These are phyloP conservation scores for Cairneyella variabilis DNA, from an alignment of 495 filamentous ascomycete genomes.

Conservation along the genomic window DNA sequence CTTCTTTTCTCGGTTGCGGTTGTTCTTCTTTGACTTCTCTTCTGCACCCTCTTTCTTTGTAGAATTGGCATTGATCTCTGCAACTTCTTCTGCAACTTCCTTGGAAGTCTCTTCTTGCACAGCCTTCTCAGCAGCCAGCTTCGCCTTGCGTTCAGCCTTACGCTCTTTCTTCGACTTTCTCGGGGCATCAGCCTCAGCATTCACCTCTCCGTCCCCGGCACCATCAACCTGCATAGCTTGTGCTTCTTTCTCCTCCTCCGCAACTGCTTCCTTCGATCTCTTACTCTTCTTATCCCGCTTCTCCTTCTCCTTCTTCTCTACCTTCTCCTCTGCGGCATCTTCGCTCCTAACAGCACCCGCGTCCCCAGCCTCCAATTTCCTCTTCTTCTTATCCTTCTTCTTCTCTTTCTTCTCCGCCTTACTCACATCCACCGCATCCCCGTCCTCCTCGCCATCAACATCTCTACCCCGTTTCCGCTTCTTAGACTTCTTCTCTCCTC, in stretches of 20 bases:
- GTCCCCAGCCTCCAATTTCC: constrained; percentile 36
- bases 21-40: constrained; percentile 24
- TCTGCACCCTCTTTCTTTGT: not conserved
- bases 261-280: constrained; percentile 27
- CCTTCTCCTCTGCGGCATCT: constrained; percentile 23
- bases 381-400: constrained; percentile 26
- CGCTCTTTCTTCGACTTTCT: constrained; percentile 31
- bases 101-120: not conserved
- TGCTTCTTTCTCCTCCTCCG: constrained; percentile 26
- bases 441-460: constrained; percentile 34
- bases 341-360: constrained; percentile 29
- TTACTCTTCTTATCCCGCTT: constrained; percentile 41
- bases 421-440: no score
- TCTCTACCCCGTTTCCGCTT: constrained; percentile 37
- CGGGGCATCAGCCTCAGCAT: constrained; percentile 30
- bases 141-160: constrained; percentile 30
- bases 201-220: constrained; percentile 45
- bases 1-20: constrained; percentile 26
- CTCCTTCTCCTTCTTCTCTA: constrained; percentile 33
- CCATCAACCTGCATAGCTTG: constrained; percentile 28
- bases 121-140: constrained; percentile 24
- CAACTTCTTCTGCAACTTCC: constrained; percentile 9
- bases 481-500: constrained; percentile 35
- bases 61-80: constrained; percentile 9
- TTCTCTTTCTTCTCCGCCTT: constrained; percentile 16